phyloP scores from a whole-genome alignment of 176 grass and related monocot genomes.

The Rhipidocladum racemiflorum region DNA sequence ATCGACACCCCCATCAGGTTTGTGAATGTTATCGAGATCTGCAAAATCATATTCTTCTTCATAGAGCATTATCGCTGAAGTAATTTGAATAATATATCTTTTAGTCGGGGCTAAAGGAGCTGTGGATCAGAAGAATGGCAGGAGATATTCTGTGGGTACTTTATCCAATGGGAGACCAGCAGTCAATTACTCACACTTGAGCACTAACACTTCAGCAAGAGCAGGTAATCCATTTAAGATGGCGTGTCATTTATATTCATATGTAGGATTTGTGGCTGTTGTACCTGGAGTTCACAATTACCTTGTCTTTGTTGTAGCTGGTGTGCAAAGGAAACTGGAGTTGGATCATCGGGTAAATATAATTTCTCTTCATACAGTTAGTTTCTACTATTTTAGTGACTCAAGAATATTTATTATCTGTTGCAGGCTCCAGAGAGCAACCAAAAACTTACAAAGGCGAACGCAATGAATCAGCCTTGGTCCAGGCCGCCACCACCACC shows the following conservation, averaged over 20 bases:
- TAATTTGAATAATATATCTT: slow-evolving; percentile 8
- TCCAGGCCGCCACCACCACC: slow-evolving; percentile 30
- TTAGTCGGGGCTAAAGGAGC: slow-evolving; percentile 63
- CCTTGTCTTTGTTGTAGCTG: slow-evolving; percentile 27
- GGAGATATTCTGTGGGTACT: slow-evolving; percentile 45
- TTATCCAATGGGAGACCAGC: slow-evolving; percentile 51
- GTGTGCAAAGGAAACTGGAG: slow-evolving; percentile 84
- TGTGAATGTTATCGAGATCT: slow-evolving; percentile 3
- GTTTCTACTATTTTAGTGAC: slow-evolving; percentile 11
- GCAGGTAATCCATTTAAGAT: slow-evolving; percentile 43
- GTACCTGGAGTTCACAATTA: not conserved
- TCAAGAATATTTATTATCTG: slow-evolving; percentile 4
- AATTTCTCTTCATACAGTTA: not conserved
- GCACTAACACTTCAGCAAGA: slow-evolving; percentile 40
- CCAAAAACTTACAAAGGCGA: slow-evolving; percentile 45
- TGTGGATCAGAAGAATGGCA: slow-evolving; percentile 56
- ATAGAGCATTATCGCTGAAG: not conserved
- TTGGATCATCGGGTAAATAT: slow-evolving; percentile 52
- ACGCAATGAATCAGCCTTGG: slow-evolving; percentile 50
- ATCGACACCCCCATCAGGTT: slow-evolving; percentile 77
- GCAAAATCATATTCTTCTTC: not conserved
- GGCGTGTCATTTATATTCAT: not conserved
- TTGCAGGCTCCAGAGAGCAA: slow-evolving; percentile 38
- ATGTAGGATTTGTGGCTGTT: not conserved
- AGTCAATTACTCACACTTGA: slow-evolving; percentile 48